These are phyloP conservation scores for Chlamydomonas asymmetrica DNA, from an alignment of 139 green algal genomes.

Conservation along the genomic window DNA sequence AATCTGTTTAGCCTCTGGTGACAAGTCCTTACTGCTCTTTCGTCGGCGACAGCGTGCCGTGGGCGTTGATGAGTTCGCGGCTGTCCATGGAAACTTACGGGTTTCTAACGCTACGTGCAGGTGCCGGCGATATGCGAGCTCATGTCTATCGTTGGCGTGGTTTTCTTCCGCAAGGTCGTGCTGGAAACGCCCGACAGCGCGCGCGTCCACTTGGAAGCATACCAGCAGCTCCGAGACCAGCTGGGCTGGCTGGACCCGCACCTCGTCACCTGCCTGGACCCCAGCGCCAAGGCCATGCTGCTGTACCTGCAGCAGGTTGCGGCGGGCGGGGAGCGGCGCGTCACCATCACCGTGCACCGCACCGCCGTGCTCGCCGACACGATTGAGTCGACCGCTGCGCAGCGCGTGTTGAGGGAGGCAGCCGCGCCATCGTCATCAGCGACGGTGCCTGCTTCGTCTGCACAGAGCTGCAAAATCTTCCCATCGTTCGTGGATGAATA, in stretches of 20 bases:
- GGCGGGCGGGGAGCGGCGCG: slow-evolving; percentile 14
- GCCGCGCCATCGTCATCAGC: neutral
- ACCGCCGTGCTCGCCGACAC: slow-evolving; percentile 37
- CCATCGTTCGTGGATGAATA: slow-evolving; percentile 47
- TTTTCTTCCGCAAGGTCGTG: slow-evolving; percentile 32
- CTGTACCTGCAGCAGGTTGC: slow-evolving; percentile 31
- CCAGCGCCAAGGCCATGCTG: slow-evolving; percentile 28
- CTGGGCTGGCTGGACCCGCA: slow-evolving; percentile 22
- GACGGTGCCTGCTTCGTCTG: neutral
- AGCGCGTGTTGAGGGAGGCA: neutral
- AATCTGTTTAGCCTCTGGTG: neutral
- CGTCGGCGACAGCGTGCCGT: too few species aligned
- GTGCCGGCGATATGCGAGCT: slow-evolving; percentile 26
- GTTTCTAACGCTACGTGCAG: neutral
- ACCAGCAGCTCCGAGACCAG: slow-evolving; percentile 29
- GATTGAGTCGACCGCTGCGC: neutral
- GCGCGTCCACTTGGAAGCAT: slow-evolving; percentile 18
- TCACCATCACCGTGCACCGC: slow-evolving; percentile 20
- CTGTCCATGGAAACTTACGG: neutral
- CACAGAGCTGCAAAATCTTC: slow-evolving; percentile 38
- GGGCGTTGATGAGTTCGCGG: too few species aligned
- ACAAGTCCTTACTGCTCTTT: neutral
- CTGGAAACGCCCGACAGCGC: slow-evolving; percentile 24
- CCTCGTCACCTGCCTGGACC: slow-evolving; percentile 25
- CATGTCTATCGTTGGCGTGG: slow-evolving; percentile 33